Evolutionary conservation across 495 filamentous ascomycete species (phyloP), one percentile per base, ranked within the genome.

Genomic region (Beverwykella pulmonaria): DNA sequence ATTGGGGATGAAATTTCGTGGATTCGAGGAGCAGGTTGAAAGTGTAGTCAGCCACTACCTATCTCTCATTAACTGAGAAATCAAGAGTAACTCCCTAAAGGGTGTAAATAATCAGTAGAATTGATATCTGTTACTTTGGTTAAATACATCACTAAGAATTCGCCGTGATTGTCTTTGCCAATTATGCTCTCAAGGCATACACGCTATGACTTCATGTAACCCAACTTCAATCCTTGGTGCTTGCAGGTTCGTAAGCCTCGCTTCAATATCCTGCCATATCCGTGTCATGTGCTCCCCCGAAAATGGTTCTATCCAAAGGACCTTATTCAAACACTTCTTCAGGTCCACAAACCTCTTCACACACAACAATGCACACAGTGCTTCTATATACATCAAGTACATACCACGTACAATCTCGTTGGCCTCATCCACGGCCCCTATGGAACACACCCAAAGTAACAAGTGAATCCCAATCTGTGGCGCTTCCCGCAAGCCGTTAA

Each of bases 11-110:
- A 70, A 58, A 25, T 61, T 26, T 15, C 17, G 15, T 9, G 19
- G 32, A 7, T 58, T 41, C 20, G 60, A 63, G 47, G 32, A 67
- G 9, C 64, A 62, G 49, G 64, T 67, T 2, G 29, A 56, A 19
- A 29, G 46, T 57, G 20, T 62, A 10, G 36, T 67, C 2, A 41
- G 50, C n/a, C 39, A 56, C 30, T 67, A 67, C 22, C 61, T 64
- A 32, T 19, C 52, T 6, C 26, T 55, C 15, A 5, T 55, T 6
- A 2, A 3, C 17, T 52, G 26, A 52, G 17, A 23, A 10, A 44
- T 34, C 32, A 34, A 34, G 32, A 34, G 32, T n/a, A 34, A 6
- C 12, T 34, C 32, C 32, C 32, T 34, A 34, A 12, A 12, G 32
- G 5, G 32, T 34, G 32, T 12, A 12, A 34, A 34, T 34, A 34